Percentiles rank a stretch among this genome's conserved stretches.
Evolutionary conservation across 805 yeast species (phyloP).

Genomic region (Zygoascus bituminiphila): DNA sequence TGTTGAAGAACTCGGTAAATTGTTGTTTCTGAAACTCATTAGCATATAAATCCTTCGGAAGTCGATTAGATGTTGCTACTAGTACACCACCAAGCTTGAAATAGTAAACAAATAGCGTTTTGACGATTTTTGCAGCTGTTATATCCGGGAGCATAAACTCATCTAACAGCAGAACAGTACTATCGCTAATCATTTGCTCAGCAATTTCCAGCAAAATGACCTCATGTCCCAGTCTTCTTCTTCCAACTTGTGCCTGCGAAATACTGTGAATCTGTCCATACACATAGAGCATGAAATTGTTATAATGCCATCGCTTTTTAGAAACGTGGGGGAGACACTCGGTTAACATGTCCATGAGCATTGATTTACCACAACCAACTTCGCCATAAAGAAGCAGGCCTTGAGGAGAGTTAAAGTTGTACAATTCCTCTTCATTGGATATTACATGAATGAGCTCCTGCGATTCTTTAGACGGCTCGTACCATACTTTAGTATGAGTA

Average conservation of each 20-base stretch:
- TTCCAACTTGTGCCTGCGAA: constrained; percentile 27
- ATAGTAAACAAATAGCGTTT: constrained; percentile 56
- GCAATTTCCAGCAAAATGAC: constrained; percentile 60
- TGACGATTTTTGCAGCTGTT: constrained; percentile 62
- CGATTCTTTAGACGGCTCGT: constrained; percentile 15
- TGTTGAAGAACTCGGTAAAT: constrained; percentile 47
- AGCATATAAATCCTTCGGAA: constrained; percentile 62
- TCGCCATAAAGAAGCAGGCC: constrained; percentile 47
- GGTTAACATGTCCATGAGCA: constrained; percentile 68
- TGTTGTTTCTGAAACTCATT: constrained; percentile 53
- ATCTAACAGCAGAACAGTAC: constrained; percentile 55
- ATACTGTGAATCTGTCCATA: constrained; percentile 52
- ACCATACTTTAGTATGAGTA: constrained; percentile 15
- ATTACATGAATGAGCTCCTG: constrained; percentile 41
- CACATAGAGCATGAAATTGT: constrained; percentile 61
- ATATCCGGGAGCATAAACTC: constrained; percentile 74
- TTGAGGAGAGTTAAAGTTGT: constrained; percentile 49
- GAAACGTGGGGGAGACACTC: constrained; percentile 52
- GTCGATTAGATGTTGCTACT: constrained; percentile 64
- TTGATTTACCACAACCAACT: constrained; percentile 63
- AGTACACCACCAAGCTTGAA: constrained; percentile 68
- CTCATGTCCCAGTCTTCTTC: constrained; percentile 30
- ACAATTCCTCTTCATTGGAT: constrained; percentile 54
- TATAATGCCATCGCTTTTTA: constrained; percentile 65
- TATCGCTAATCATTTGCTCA: constrained; percentile 48